phyloP scores from a whole-genome alignment of 805 yeast genomes.

The Kuraishia cidri region DNA sequence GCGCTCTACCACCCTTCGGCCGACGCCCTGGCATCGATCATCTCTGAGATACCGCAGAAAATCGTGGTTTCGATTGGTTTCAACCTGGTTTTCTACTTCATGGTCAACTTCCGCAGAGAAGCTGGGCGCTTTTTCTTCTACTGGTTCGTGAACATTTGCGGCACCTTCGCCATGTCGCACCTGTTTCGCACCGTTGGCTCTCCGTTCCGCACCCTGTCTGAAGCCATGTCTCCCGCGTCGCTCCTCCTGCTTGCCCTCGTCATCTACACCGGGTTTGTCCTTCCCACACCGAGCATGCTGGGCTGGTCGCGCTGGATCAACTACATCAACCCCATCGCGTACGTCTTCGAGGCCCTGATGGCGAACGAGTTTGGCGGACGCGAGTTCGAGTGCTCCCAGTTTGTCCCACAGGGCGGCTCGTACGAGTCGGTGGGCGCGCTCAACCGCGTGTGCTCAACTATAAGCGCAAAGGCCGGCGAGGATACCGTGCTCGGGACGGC shows the following conservation, averaged over 20 bases:
- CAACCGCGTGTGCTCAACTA: conserved; percentile 24
- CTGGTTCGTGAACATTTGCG: conserved; percentile 28
- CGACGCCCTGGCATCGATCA: conserved; percentile 43
- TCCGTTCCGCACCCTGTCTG: conserved; percentile 31
- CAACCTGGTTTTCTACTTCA: conserved; percentile 41
- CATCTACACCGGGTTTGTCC: conserved; percentile 48
- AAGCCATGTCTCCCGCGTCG: conserved; percentile 54
- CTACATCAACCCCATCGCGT: conserved; percentile 49
- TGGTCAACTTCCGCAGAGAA: conserved; percentile 41
- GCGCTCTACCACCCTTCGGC: conserved; percentile 54
- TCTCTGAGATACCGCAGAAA: conserved; percentile 45
- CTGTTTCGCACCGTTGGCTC: conserved; percentile 47
- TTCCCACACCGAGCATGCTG: conserved; percentile 46
- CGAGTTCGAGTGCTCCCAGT: conserved; percentile 33
- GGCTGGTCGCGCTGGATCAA: conserved; percentile 65
- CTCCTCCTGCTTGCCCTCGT: conserved; percentile 36
- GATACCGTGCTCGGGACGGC: conserved; percentile 46
- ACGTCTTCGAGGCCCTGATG: conserved; percentile 49
- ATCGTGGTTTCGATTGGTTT: conserved; percentile 31
- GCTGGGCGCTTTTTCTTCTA: conserved; percentile 50
- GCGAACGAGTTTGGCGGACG: conserved; percentile 46
- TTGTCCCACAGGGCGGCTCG: conserved; percentile 34
- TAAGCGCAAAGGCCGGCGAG: conserved; percentile 52
- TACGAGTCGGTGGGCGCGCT: conserved; percentile 14
- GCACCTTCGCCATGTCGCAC: conserved; percentile 46